These are phyloP conservation scores for Nasturtium officinale DNA, from an alignment of 345 rosid species.

Conservation along the genomic window DNA sequence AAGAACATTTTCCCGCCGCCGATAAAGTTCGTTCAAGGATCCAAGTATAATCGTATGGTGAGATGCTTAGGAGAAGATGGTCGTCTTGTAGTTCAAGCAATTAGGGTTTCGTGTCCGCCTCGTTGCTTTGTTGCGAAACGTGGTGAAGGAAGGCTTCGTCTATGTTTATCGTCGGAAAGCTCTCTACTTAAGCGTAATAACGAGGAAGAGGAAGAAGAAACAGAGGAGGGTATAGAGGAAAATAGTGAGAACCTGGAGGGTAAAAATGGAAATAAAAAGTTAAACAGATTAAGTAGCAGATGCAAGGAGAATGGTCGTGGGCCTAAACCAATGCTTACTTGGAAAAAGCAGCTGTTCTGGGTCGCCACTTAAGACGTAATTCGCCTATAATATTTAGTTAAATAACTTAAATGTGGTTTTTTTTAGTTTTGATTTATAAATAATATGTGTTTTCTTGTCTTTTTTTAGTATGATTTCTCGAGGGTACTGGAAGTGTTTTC, in stretches of 20 bases:
- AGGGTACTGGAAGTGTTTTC: conserved; percentile 4
- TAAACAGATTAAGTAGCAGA: conserved; percentile 46
- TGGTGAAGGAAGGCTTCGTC: conserved; percentile 70
- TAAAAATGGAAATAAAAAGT: conserved; percentile 49
- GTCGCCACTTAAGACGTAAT: conserved; percentile 50
- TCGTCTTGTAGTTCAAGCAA: conserved; percentile 68
- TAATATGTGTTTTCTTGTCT: not conserved
- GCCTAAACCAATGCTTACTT: conserved; percentile 51
- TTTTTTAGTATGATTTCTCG: conserved; percentile 15
- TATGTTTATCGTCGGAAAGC: conserved; percentile 44
- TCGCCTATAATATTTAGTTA: not conserved
- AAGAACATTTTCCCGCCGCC: conserved; percentile 77
- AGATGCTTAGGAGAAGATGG: conserved; percentile 70
- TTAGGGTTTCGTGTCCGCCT: conserved; percentile 30
- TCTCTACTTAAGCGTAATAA: not conserved
- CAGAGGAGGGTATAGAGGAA: conserved; percentile 40
- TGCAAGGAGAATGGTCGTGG: conserved; percentile 60
- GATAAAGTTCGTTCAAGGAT: conserved; percentile 60
- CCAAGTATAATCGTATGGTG: conserved; percentile 46
- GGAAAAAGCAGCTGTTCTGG: conserved; percentile 58
- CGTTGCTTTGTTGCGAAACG: conserved; percentile 65
- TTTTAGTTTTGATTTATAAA: not conserved
- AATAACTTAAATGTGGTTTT: not conserved
- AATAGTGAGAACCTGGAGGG: conserved; percentile 39
- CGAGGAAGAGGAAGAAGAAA: conserved; percentile 19